phyloP scores from a whole-genome alignment of 1,284 basidiomycete genomes.

The Austroboletus novae-zelandiae region DNA sequence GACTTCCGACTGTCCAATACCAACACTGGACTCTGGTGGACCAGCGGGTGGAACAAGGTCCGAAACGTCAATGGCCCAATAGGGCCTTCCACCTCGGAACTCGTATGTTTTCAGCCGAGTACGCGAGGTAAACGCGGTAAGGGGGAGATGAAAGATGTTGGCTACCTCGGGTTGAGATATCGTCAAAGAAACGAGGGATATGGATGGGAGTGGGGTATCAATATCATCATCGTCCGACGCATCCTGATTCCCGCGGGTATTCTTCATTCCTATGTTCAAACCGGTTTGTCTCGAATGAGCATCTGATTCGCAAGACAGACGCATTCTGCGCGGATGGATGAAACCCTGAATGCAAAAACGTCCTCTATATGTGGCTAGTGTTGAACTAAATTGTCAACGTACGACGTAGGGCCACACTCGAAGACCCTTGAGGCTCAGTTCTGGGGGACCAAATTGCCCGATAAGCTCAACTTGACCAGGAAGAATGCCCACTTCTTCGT shows the following conservation, averaged over 20 bases:
- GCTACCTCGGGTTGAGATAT: conserved; percentile 66
- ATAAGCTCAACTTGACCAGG: conserved; percentile 60
- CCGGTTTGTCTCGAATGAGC: neutral
- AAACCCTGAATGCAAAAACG: conserved; percentile 51
- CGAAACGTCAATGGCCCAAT: conserved; percentile 67
- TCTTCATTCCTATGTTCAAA: neutral
- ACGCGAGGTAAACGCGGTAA: conserved; percentile 48
- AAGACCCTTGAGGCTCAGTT: conserved; percentile 57
- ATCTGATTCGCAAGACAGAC: neutral
- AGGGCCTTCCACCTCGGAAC: conserved; percentile 59
- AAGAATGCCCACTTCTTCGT: conserved; percentile 68
- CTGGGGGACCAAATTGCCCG: conserved; percentile 61
- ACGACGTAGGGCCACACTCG: conserved; percentile 76
- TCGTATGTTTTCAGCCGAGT: conserved; percentile 47
- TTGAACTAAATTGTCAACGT: conserved; percentile 30
- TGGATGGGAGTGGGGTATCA: conserved; percentile 56
- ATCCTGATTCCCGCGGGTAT: neutral
- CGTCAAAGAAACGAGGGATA: conserved; percentile 51
- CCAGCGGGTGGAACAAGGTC: conserved; percentile 46
- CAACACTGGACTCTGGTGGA: conserved; percentile 20
- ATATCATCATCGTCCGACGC: neutral
- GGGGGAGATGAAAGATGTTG: conserved; percentile 66
- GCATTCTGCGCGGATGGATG: conserved; percentile 37
- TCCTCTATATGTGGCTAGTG: neutral
- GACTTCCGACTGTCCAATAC: conserved; percentile 28